Percentiles rank a stretch among this genome's conserved stretches.
Conservation (phyloP, 2,329 filamentous ascomycete genomes). For the Penicillium concentricum region DNA sequence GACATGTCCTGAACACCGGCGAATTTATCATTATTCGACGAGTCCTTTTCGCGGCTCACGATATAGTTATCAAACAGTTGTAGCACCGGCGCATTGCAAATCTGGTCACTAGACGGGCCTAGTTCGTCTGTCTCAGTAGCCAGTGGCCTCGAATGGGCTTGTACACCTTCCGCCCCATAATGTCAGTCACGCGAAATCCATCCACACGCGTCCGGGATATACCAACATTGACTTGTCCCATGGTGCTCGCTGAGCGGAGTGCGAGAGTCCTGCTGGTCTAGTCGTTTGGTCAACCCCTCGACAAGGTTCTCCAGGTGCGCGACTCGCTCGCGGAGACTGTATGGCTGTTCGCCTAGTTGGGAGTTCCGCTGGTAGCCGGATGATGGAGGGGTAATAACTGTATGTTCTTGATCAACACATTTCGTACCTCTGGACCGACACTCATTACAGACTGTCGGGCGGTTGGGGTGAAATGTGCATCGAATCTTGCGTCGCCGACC, state of each 20-base stretch:
- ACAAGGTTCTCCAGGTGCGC: constrained; percentile 40
- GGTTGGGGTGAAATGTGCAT: constrained; percentile 39
- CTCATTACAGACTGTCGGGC: constrained; percentile 40
- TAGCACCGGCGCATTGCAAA: constrained; percentile 37
- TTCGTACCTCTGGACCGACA: constrained; percentile 39
- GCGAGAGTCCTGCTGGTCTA: constrained; percentile 25
- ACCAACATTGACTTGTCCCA: background rate
- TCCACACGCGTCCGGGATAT: background rate
- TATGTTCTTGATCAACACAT: constrained; percentile 43
- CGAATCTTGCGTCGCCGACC: constrained; percentile 45
- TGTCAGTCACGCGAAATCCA: background rate
- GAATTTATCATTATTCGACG: constrained; percentile 26
- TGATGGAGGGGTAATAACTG: constrained; percentile 2
- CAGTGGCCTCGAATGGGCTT: constrained; percentile 4
- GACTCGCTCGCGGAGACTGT: constrained; percentile 41
- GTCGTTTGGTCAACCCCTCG: constrained; percentile 31
- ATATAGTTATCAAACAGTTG: constrained; percentile 42
- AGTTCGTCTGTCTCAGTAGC: constrained; percentile 21
- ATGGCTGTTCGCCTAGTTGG: constrained; percentile 28
- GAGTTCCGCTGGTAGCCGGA: background rate
- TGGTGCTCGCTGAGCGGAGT: constrained; percentile 6
- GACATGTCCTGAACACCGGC: constrained; percentile 25
- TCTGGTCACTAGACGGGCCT: constrained; percentile 26
- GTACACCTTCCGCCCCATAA: constrained; percentile 1
- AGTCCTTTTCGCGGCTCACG: constrained; percentile 32